These are phyloP conservation scores for Eucalyptus marginata DNA, from an alignment of 345 rosid genomes.

Conservation along the genomic window DNA sequence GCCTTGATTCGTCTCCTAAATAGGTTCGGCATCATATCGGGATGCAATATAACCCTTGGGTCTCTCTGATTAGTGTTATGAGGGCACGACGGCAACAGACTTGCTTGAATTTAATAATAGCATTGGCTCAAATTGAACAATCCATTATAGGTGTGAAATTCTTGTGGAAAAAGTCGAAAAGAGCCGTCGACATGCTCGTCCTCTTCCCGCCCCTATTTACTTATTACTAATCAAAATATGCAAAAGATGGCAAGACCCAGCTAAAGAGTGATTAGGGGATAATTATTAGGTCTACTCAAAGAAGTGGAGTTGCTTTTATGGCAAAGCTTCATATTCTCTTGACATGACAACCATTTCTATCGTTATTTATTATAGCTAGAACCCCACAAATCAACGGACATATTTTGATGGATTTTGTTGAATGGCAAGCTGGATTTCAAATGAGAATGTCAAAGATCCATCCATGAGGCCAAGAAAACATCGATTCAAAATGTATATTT, in stretches of 20 bases:
- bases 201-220: neutral
- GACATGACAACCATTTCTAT: neutral
- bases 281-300: neutral
- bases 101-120: neutral
- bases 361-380: too few species aligned
- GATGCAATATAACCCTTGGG: neutral
- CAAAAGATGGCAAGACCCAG: neutral
- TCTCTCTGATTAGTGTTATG: neutral
- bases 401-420: neutral
- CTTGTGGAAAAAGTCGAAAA: neutral
- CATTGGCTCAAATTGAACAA: neutral
- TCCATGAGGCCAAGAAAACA: neutral
- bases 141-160: neutral
- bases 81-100: rapidly evolving
- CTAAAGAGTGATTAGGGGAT: neutral
- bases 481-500: neutral
- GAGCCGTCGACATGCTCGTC: neutral
- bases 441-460: neutral
- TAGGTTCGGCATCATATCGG: rapidly evolving
- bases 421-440: neutral
- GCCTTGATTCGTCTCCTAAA: rapidly evolving
- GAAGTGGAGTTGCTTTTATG: neutral
- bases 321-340: neutral
- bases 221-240: neutral
- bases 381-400: neutral